Conservation (phyloP, 1,139 yeast genomes). For the Sugiyamaella castrensis region DNA sequence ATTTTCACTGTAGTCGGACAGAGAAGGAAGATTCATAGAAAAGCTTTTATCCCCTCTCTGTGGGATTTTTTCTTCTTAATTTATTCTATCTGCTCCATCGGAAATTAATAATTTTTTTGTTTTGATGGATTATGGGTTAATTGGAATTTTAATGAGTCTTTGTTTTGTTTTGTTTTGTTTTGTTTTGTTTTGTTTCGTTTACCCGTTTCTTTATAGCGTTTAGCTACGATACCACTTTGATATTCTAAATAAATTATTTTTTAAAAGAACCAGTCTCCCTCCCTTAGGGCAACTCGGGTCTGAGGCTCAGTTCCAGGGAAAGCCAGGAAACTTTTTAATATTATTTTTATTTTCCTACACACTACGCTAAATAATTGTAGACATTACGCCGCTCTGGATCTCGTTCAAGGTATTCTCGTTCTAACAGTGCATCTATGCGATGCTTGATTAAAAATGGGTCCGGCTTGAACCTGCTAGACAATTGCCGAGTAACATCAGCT, state of each 20-base stretch:
- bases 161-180: no score
- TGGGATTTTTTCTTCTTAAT: no score
- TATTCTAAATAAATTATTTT: not conserved
- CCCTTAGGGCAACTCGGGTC: not conserved
- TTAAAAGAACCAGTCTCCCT: not conserved
- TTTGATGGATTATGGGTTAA: no score
- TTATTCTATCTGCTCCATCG: no score
- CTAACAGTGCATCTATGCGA: conserved; percentile 76
- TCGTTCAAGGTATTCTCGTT: conserved; percentile 77
- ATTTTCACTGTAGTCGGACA: not conserved
- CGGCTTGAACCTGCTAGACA: conserved; percentile 65
- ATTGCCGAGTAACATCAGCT: conserved; percentile 61
- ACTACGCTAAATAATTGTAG: conserved; percentile 70
- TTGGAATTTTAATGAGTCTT: no score
- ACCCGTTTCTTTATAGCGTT: no score
- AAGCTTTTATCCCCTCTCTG: not conserved
- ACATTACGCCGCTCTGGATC: conserved; percentile 58
- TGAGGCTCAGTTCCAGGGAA: no score
- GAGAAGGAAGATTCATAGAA: not conserved
- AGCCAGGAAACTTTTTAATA: no score
- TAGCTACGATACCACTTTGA: no score
- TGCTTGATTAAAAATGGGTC: conserved; percentile 66
- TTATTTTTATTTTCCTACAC: no score
- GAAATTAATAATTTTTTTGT: no score
- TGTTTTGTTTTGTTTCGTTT: no score